These are phyloP conservation scores for Leccinum truebloodii DNA, from an alignment of 768 basidiomycete species.

Conservation along the genomic window DNA sequence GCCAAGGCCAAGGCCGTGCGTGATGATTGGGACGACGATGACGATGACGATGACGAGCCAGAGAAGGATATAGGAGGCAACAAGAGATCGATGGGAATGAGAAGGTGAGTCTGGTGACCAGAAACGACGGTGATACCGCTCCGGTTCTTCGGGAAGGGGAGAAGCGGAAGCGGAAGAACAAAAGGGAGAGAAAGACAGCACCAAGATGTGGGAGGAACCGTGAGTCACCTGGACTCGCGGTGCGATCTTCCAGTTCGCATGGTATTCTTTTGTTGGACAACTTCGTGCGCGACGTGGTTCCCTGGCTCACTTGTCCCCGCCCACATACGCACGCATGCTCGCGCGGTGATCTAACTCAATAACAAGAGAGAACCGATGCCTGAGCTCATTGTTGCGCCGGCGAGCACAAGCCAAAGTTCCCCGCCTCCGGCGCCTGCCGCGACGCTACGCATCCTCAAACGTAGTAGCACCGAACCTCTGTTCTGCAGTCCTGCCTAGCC, in stretches of 20 bases:
- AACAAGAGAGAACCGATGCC: slow-evolving; percentile 70
- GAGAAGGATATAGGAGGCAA: not conserved
- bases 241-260: slow-evolving; percentile 13
- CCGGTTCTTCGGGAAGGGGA: not conserved
- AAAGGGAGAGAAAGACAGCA: slow-evolving; percentile 34
- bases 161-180: not conserved
- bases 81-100: not conserved
- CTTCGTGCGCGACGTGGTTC: not conserved
- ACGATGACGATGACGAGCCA: no score
- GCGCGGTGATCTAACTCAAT: slow-evolving; percentile 33
- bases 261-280: not conserved
- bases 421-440: slow-evolving; percentile 55
- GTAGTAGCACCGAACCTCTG: slow-evolving; percentile 28
- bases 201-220: slow-evolving; percentile 59
- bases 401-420: slow-evolving; percentile 38
- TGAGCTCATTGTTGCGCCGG: slow-evolving; percentile 48
- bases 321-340: no score
- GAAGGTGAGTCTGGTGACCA: not conserved
- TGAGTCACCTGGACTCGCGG: slow-evolving; percentile 37
- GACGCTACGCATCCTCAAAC: slow-evolving; percentile 70
- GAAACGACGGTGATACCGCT: not conserved
- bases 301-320: not conserved
- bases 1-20: slow-evolving; percentile 26
- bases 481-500: no score
- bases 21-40: slow-evolving; percentile 70